Base-by-base conservation (phyloP, 2,329 filamentous ascomycete species). In the Sporothrix curviconia region DNA sequence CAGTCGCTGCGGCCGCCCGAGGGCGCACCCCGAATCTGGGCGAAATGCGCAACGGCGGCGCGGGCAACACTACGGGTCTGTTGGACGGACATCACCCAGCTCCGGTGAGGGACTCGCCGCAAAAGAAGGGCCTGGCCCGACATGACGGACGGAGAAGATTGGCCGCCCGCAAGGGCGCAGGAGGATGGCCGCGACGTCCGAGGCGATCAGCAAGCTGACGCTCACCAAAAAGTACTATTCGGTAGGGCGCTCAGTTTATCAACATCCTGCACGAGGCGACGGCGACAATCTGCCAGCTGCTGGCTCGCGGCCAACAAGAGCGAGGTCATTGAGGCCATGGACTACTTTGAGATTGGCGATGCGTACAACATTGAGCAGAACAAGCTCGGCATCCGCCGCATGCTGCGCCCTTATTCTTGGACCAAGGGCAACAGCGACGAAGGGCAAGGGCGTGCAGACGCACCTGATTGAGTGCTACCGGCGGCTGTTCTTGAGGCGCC, bases 381-480 rank as follows among this genome's bases (percentile, higher is more conserved):
- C 68, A 92, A 95, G 70, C 75, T 87, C 39, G 94, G 95, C 58
- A 97, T 99, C 67, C 84, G 92, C 59, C 87, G 91, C 58, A 99
- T 99, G 94, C 79, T 99, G 62, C 86, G 92, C 55, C n/a, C 79
- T 99, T 19, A 99, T 99, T 70, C n/a, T n/a, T 99, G 94, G 94
- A 99, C 94, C 62, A 99, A 99, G 74, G 92, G 94, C 65, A 99
- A 97, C 73, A 97, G 91, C 66, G 94, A 99, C 67, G 95, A 99
- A n/a, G 77, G 94, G 95, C 66, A 99, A 97, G 74, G 94, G 94
- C 57, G 92, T 99, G 2, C 95, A 99, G 69, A 89, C 89, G 2
- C 94, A 99, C 71, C 79, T 99, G 30, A 96, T 99, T 63, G 94
- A 99, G 65, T 96, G 90, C 71, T 99, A 99, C 76, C 94, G 89